These are phyloP conservation scores for Podila epicladia DNA, from an alignment of 192 early-diverging fungal genomes.

Conservation along the genomic window DNA sequence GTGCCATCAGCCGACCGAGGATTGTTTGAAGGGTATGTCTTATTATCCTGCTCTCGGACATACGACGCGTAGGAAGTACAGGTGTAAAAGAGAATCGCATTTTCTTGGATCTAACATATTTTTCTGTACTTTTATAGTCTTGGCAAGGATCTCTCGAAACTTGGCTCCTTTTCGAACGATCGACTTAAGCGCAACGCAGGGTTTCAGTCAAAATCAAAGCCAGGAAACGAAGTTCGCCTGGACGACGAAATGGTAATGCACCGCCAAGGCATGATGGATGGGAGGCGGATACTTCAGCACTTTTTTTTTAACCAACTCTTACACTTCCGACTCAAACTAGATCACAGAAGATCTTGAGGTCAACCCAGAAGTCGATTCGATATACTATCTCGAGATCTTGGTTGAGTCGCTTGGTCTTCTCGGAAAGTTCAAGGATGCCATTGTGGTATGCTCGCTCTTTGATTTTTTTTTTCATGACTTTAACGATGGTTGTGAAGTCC, in stretches of 20 bases:
- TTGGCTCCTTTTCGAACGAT: conserved; percentile 30
- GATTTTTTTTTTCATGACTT: conserved; percentile 1
- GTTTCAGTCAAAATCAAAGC: conserved; percentile 41
- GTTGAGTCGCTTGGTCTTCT: conserved; percentile 74
- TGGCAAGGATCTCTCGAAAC: conserved; percentile 39
- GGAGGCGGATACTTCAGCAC: no score
- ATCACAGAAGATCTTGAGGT: conserved; percentile 67
- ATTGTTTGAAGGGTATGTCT: conserved; percentile 47
- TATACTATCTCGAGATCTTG: conserved; percentile 80
- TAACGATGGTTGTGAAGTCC: neutral
- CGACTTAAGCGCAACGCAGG: conserved; percentile 31
- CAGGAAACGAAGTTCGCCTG: conserved; percentile 49
- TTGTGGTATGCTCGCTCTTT: conserved; percentile 45
- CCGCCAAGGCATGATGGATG: neutral
- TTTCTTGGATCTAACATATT: neutral
- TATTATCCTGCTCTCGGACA: neutral
- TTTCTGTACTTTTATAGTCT: conserved; percentile 18
- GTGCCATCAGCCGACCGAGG: conserved; percentile 45
- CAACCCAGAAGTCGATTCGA: conserved; percentile 81
- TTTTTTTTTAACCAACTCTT: neutral
- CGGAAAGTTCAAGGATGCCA: conserved; percentile 59
- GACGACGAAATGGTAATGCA: conserved; percentile 60
- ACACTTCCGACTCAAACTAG: conserved; percentile 21
- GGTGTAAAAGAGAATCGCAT: neutral
- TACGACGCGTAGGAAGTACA: neutral